These are phyloP conservation scores for Logfia minima DNA, from an alignment of 129 eudicot species.

Conservation along the genomic window DNA sequence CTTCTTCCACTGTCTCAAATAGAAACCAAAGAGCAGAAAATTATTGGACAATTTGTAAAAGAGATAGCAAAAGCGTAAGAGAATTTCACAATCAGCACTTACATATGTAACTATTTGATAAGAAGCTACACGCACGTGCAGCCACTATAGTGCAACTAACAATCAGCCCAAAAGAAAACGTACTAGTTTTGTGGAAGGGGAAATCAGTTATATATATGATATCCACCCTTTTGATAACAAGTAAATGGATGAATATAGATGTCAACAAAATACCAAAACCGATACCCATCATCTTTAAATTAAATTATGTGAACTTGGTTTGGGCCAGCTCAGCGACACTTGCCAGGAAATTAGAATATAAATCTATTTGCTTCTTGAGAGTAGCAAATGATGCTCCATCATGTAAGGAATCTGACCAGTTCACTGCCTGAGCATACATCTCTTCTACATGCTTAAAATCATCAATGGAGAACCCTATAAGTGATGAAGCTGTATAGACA, in stretches of 20 bases:
- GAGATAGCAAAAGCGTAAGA: conserved; percentile 10
- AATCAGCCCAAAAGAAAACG: conserved; percentile 42
- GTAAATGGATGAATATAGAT: conserved; percentile 60
- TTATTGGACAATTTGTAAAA: background rate
- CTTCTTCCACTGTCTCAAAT: conserved; percentile 85
- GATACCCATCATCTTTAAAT: conserved; percentile 65
- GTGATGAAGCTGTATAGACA: conserved; percentile 84
- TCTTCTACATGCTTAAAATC: conserved; percentile 67
- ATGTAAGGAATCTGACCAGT: conserved; percentile 43
- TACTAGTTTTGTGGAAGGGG: conserved; percentile 22
- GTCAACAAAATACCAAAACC: conserved; percentile 68
- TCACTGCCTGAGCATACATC: conserved; percentile 60
- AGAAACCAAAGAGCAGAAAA: conserved; percentile 17
- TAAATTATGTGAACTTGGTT: conserved; percentile 92
- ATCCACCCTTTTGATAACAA: conserved; percentile 51
- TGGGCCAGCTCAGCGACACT: conserved; percentile 86
- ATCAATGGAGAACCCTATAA: conserved; percentile 81
- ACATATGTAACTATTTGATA: conserved; percentile 93
- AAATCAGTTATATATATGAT: conserved; percentile 29
- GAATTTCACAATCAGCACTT: conserved; percentile 42
- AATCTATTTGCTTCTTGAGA: conserved; percentile 55
- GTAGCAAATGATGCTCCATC: conserved; percentile 40
- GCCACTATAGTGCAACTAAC: conserved; percentile 52
- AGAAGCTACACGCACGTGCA: conserved; percentile 85
- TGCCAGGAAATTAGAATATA: conserved; percentile 57